Conservation (phyloP, 1,139 yeast genomes). For the Geotrichum bryndzae region DNA sequence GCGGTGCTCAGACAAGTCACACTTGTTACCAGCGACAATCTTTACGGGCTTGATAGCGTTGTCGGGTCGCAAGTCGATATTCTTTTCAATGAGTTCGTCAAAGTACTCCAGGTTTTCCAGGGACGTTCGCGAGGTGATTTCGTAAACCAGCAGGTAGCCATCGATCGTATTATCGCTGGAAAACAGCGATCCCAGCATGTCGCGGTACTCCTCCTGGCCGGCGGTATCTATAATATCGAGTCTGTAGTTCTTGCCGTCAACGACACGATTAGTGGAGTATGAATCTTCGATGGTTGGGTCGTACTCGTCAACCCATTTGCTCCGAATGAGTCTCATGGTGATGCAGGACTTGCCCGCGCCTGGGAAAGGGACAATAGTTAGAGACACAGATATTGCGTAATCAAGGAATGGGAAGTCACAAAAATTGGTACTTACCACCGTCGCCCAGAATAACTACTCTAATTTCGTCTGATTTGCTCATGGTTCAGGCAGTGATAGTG, state of each 20-base stretch:
- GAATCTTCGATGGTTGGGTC: conserved; percentile 36
- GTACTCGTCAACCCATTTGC: conserved; percentile 35
- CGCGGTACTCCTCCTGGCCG: conserved; percentile 39
- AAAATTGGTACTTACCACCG: conserved; percentile 28
- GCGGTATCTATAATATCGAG: conserved; percentile 37
- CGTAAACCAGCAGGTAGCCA: conserved; percentile 81
- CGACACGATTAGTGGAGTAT: conserved; percentile 32
- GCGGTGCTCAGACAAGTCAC: conserved; percentile 68
- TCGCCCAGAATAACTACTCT: conserved; percentile 32
- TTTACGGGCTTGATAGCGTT: conserved; percentile 27
- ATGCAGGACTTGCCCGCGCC: conserved; percentile 34
- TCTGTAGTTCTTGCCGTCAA: conserved; percentile 32
- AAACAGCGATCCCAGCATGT: conserved; percentile 47
- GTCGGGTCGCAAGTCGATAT: conserved; percentile 45
- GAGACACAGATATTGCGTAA: background rate
- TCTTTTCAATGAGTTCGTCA: conserved; percentile 78
- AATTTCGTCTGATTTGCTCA: conserved; percentile 12
- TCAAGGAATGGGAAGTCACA: background rate
- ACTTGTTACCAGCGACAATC: conserved; percentile 38
- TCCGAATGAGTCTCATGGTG: conserved; percentile 34
- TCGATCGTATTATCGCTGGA: conserved; percentile 66
- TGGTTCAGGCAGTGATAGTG: background rate
- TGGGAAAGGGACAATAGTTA: conserved; percentile 4
- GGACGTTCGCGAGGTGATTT: conserved; percentile 75
- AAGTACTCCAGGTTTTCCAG: conserved; percentile 76